Evolutionary conservation across 2,329 filamentous ascomycete species (phyloP).

Genomic region (Exophiala viscosa): DNA sequence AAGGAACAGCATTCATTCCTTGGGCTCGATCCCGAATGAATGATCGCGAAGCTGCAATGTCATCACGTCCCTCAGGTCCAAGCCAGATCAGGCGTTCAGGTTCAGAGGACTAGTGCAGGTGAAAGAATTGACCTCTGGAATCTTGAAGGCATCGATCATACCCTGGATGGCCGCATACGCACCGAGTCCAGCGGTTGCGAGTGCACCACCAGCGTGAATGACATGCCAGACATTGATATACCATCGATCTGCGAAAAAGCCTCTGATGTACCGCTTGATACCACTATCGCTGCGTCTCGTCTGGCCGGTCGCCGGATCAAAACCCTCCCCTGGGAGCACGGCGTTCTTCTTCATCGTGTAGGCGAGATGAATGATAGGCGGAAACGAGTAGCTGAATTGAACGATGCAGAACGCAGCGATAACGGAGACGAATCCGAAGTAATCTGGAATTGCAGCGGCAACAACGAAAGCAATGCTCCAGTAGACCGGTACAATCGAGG

Average conservation of each 20-base stretch:
- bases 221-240: constrained; percentile 31
- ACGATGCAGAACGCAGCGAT: constrained; percentile 32
- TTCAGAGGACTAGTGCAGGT: constrained; percentile 33
- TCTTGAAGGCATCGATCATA: constrained; percentile 33
- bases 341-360: constrained; percentile 32
- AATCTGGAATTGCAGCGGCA: constrained; percentile 31
- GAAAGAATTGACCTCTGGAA: constrained; percentile 30
- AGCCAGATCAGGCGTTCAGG: constrained; percentile 7
- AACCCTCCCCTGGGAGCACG: constrained; percentile 24
- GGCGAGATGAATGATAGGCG: constrained; percentile 31
- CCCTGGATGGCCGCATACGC: constrained; percentile 30
- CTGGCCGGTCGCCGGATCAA: constrained; percentile 27
- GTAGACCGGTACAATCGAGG: constrained; percentile 28
- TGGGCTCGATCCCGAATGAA: too few species aligned
- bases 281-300: constrained; percentile 16
- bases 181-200: constrained; percentile 30
- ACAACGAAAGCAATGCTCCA: constrained; percentile 32
- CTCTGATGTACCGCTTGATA: constrained; percentile 22
- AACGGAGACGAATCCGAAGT: constrained; percentile 30
- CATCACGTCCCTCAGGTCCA: too few species aligned
- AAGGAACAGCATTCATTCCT: too few species aligned
- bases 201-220: constrained; percentile 28
- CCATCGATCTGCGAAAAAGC: constrained; percentile 29
- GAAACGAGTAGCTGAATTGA: constrained; percentile 34
- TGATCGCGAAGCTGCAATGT: too few species aligned